Conservation (phyloP, 176 grass and related monocot species). For the Eremochloa ophiuroides region DNA sequence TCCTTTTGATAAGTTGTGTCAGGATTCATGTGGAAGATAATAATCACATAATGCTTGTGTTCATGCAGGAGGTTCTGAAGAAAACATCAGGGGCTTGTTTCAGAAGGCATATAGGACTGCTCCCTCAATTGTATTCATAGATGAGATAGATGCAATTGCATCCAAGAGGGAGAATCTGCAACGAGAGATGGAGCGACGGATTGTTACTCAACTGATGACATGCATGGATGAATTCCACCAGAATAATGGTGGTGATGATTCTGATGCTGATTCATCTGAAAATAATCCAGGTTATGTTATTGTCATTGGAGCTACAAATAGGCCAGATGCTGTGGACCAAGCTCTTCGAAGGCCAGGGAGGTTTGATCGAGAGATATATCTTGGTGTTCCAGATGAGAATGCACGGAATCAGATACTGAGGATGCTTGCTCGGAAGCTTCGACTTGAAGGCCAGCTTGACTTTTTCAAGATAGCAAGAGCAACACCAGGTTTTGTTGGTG, state of each 20-base stretch:
- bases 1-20: not conserved
- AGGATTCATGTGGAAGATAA: not conserved
- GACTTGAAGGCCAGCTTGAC: slow-evolving; percentile 66
- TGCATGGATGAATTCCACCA: slow-evolving; percentile 94
- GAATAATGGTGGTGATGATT: slow-evolving; percentile 29
- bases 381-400: slow-evolving; percentile 82
- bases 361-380: slow-evolving; percentile 81
- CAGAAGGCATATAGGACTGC: too few relatives aligned
- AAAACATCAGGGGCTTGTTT: too few relatives aligned
- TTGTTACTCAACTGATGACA: slow-evolving; percentile 90
- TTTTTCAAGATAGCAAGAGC: slow-evolving; percentile 78
- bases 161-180: too few relatives aligned
- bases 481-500: slow-evolving; percentile 88
- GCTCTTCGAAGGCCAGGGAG: slow-evolving; percentile 80
- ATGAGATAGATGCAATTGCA: too few relatives aligned
- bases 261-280: slow-evolving; percentile 43
- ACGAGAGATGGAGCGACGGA: slow-evolving; percentile 78
- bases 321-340: slow-evolving; percentile 84
- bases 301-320: slow-evolving; percentile 94
- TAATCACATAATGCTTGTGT: not conserved
- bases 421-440: slow-evolving; percentile 60
- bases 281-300: slow-evolving; percentile 75
- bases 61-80: slow-evolving; percentile 62
- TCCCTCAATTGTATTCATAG: too few relatives aligned
- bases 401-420: slow-evolving; percentile 61